A percentile compares a stretch with the other conserved stretches of the same genome.
These are phyloP conservation scores for Populus pruinosa DNA, from an alignment of 345 rosid species.

Conservation along the genomic window DNA sequence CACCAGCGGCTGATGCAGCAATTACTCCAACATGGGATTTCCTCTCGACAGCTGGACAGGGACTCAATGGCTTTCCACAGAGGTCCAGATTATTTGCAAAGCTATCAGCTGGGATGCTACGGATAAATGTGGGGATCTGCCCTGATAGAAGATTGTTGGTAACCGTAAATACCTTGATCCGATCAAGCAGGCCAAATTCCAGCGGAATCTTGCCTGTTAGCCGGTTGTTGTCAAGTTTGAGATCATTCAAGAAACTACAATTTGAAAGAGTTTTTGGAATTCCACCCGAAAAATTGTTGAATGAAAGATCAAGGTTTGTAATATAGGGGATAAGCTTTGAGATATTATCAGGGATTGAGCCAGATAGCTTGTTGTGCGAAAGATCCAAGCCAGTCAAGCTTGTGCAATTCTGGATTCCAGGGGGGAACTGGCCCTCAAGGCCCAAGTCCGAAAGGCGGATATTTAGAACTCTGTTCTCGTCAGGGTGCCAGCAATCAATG, in stretches of 20 bases:
- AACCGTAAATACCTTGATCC: slow-evolving; percentile 53
- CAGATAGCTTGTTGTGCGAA: slow-evolving; percentile 62
- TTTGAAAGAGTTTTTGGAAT: slow-evolving; percentile 45
- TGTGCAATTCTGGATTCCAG: slow-evolving; percentile 36
- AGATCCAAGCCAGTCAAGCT: slow-evolving; percentile 72
- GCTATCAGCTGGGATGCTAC: background rate
- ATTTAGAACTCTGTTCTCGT: slow-evolving; percentile 74
- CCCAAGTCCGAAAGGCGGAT: slow-evolving; percentile 62
- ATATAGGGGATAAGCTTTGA: slow-evolving; percentile 4
- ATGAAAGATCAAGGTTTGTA: slow-evolving; percentile 64
- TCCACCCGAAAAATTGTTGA: slow-evolving; percentile 58
- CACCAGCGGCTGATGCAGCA: slow-evolving; percentile 66
- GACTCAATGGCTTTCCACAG: slow-evolving; percentile 55
- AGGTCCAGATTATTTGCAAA: slow-evolving; percentile 57
- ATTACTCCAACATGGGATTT: slow-evolving; percentile 35
- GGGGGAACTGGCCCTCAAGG: slow-evolving; percentile 67
- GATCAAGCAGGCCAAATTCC: slow-evolving; percentile 38
- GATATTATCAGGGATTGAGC: slow-evolving; percentile 51
- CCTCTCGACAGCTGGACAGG: slow-evolving; percentile 23
- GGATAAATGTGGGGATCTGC: slow-evolving; percentile 40
- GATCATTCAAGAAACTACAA: slow-evolving; percentile 55
- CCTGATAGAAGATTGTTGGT: slow-evolving; percentile 62
- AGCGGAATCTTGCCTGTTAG: slow-evolving; percentile 61
- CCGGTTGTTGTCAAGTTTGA: slow-evolving; percentile 58
- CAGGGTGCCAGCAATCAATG: slow-evolving; percentile 89